Evolutionary conservation across 768 basidiomycete species (phyloP), one percentile per base, ranked within the genome.

Genomic region (Hysterangium stoloniferum): DNA sequence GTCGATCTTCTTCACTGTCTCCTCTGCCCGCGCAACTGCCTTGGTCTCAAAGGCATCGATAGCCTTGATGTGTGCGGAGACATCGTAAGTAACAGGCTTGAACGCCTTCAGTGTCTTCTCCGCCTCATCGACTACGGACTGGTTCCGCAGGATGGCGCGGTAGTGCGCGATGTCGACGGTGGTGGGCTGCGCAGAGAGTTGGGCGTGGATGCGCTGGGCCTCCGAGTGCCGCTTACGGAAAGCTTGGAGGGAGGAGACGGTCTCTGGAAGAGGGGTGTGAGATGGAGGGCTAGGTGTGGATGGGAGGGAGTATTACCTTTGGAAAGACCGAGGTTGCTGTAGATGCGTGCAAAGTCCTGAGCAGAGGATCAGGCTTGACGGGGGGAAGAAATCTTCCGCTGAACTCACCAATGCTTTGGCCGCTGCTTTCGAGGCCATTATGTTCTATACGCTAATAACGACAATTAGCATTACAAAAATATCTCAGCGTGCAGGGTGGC

Each of bases 41-140:
- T 94, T 96, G 54, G 80, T 76, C 77, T 98, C 90, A 67, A 99
- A 99, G 44, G 90, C 83, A 64, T 95, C 92, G 60, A 99, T 96
- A 38, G 90, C 92, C 71, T 92, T 95, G 69, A 96, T 65, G 68
- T 94, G 89, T 48, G 87, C 75, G 59, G 68, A 71, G 52, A 93
- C 86, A 63, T 99, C 95, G 69, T 97, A 97, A 2, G 89, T 86
- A 46, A 91, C 84, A 31, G 96, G 90, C 71, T 95, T 96, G 77
- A 96, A 98, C 29, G 80, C 79, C 54, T 75, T 82, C 60, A 96
- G 66, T 46, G 85, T 66, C 71, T 91, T 94, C 76, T 98, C 94
- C 9, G 86, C 87, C 66, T 96, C 88, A 60, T 90, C 86, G 47
- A 97, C 82, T 56, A 98, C 76, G 45, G 81, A 82, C 67, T 87